Base-by-base conservation (phyloP, 2,329 filamentous ascomycete genomes). In the Colletotrichum sp. region DNA sequence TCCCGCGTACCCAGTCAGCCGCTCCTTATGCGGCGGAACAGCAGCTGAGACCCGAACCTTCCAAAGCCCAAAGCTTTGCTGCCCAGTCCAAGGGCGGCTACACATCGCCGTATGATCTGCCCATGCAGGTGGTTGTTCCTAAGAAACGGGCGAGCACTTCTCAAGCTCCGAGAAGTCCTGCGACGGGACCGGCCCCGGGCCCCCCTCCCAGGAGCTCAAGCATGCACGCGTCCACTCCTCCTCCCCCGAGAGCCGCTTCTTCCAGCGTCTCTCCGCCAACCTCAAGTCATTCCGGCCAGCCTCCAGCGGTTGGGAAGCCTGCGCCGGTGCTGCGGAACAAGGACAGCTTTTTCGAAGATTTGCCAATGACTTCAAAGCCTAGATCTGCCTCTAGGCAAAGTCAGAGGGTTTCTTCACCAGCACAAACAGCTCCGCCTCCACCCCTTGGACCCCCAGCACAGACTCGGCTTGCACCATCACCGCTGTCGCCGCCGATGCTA, bases 11-110 rank as follows among this genome's bases (percentile, higher is more conserved):
- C 21, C 79, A 77, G 18, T 71, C 79, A 18, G 78, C 81, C 8
- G 78, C 84, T 32, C 84, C 84, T 36, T 88, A 87, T 78, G 86
- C 84, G 2, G 82, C 84, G 36, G 82, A 83, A 28, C 83, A 84
- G 1, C 84, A 63, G 30, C 18, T 63, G 28, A 63, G 82, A 15
- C 88, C 88, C n/a, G 86, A 90, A 77, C 80, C 90, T 75, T 84
- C 85, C 34, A 92, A 92, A 84, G 89, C 92, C 1, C 92, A 98
- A 82, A 99, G 96, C 84, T 99, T 98, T 84, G 95, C 91, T 8
- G 94, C 96, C 84, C 98, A 98, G 84, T 88, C 95, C 5, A 99
- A 98, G 85, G 95, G 95, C 72, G 96, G 96, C 9, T 99, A 99
- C 83, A 91, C 94, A 65, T 99, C 96, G 24, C 97, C 97, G 0